phyloP scores from a whole-genome alignment of 2,329 filamentous ascomycete genomes.

The Chalara sp. region DNA sequence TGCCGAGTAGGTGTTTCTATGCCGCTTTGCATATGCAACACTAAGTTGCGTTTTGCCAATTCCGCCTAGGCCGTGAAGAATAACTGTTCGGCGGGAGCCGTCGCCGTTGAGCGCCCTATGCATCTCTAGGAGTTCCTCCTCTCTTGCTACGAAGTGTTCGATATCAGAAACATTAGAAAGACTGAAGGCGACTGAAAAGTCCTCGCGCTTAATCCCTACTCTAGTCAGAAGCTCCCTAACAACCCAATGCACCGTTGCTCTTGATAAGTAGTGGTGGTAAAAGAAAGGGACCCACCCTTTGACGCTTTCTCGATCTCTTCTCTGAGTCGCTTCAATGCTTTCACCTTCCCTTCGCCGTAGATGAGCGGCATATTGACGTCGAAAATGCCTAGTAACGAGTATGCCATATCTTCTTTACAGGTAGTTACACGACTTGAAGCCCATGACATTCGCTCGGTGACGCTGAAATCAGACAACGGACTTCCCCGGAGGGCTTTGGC shows the following conservation, averaged over 20 bases:
- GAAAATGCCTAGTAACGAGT: background rate
- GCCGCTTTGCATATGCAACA: constrained; percentile 6
- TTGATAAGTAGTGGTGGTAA: background rate
- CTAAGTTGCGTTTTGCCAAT: too few relatives aligned
- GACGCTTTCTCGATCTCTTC: too few relatives aligned
- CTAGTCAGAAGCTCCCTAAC: background rate
- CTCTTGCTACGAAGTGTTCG: background rate
- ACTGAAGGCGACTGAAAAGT: constrained; percentile 3
- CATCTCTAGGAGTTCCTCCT: constrained; percentile 22
- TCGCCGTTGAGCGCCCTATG: constrained; percentile 16
- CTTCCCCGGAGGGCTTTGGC: background rate
- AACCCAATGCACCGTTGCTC: background rate
- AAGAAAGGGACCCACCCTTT: background rate
- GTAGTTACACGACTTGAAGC: background rate
- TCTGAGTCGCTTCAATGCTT: too few relatives aligned
- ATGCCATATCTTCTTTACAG: background rate
- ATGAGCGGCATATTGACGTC: background rate
- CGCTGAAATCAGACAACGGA: background rate
- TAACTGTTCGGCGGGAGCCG: constrained; percentile 5
- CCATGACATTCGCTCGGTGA: background rate
- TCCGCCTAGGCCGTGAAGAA: background rate
- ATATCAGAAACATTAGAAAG: constrained; percentile 2
- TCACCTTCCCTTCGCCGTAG: too few relatives aligned
- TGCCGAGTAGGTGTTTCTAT: constrained; percentile 7
- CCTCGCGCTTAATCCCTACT: background rate